phyloP scores from a whole-genome alignment of 129 eudicot species.

The Scalesia atractyloides region DNA sequence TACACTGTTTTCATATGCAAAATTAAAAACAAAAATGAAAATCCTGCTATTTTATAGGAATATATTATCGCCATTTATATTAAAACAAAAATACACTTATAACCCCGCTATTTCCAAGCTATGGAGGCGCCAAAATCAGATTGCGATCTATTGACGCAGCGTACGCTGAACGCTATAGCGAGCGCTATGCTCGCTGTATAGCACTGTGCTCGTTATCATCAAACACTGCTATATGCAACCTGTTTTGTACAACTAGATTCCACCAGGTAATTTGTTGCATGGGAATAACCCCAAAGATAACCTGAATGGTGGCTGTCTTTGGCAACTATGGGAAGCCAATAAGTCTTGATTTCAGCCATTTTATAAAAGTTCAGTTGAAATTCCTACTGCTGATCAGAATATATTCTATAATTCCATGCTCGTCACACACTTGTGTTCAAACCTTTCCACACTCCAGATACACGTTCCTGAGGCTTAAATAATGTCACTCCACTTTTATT shows the following conservation, averaged over 20 bases:
- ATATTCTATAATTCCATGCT: constrained; percentile 28
- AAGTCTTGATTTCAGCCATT: constrained; percentile 20
- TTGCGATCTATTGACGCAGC: too few relatives aligned
- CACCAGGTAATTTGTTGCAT: background rate
- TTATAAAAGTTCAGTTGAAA: constrained; percentile 29
- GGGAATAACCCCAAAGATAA: constrained; percentile 19
- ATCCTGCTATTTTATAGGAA: too few relatives aligned
- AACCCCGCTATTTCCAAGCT: too few relatives aligned
- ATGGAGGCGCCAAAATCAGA: too few relatives aligned
- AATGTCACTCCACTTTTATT: constrained; percentile 14
- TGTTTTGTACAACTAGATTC: background rate
- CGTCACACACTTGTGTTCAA: constrained; percentile 11
- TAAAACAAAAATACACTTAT: too few relatives aligned
- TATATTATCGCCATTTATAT: too few relatives aligned
- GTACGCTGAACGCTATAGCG: too few relatives aligned
- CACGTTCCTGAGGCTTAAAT: background rate
- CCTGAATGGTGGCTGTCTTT: constrained; percentile 18
- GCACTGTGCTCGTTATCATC: too few relatives aligned
- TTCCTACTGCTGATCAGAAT: constrained; percentile 26
- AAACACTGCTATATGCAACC: background rate
- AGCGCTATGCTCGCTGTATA: too few relatives aligned
- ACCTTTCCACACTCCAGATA: constrained; percentile 21
- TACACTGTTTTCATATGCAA: too few relatives aligned
- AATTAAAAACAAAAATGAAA: too few relatives aligned
- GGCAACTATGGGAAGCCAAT: constrained; percentile 24